Conservation (phyloP, 495 filamentous ascomycete genomes). For the Acidomyces sp. region DNA sequence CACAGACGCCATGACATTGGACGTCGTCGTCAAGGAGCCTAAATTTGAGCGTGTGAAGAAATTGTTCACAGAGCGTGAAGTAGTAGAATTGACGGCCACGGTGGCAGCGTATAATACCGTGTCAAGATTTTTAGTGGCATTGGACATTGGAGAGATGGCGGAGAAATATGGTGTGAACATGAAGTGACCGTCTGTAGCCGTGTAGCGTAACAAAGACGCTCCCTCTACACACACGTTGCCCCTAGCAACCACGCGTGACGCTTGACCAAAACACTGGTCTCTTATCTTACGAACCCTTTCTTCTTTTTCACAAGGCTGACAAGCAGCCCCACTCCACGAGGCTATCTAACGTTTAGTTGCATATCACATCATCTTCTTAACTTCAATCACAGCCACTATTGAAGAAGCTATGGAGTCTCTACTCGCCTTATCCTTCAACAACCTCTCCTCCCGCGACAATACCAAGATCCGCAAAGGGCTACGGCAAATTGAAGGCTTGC, state of each 20-base stretch:
- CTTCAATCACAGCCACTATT: too few species aligned
- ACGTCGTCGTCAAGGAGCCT: slow-evolving; percentile 47
- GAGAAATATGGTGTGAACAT: slow-evolving; percentile 19
- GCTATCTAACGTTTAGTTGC: slow-evolving; percentile 5
- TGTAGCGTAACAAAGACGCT: too few species aligned
- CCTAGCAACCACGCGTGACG: too few species aligned
- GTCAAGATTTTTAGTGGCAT: slow-evolving; percentile 21
- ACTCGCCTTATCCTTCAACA: slow-evolving; percentile 86
- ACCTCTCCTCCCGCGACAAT: slow-evolving; percentile 84
- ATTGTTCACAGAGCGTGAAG: slow-evolving; percentile 50
- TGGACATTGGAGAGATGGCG: slow-evolving; percentile 23
- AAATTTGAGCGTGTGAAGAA: slow-evolving; percentile 47
- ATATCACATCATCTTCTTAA: slow-evolving; percentile 2
- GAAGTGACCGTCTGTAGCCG: slow-evolving; percentile 4
- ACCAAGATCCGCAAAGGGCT: slow-evolving; percentile 84
- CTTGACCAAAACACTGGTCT: too few species aligned
- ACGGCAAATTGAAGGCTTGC: slow-evolving; percentile 86
- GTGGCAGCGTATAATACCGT: slow-evolving; percentile 30
- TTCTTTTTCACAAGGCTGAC: too few species aligned
- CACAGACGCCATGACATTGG: slow-evolving; percentile 62
- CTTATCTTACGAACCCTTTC: too few species aligned
- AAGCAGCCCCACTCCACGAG: too few species aligned
- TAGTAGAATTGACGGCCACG: slow-evolving; percentile 66
- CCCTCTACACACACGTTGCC: too few species aligned
- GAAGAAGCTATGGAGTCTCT: slow-evolving; percentile 85